These are phyloP conservation scores for Chytridium lagenaria DNA, from an alignment of 371 early-diverging fungal genomes.

Conservation along the genomic window DNA sequence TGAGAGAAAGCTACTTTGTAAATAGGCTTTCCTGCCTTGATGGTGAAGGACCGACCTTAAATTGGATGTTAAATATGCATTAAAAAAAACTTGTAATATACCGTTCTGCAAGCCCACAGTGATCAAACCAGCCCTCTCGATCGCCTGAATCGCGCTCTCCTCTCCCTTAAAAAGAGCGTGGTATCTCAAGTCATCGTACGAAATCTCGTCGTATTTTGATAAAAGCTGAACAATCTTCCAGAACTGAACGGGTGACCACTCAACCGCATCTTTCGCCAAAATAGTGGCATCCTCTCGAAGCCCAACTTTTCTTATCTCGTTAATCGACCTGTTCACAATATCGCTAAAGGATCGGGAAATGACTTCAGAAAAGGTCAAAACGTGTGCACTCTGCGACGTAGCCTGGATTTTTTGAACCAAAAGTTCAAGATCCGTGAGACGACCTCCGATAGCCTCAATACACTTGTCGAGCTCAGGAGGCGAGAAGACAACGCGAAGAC, in stretches of 20 bases:
- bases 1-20: conserved; percentile 77
- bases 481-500: conserved; percentile 54
- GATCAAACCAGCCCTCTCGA: conserved; percentile 89
- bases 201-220: conserved; percentile 57
- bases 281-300: conserved; percentile 72
- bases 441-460: conserved; percentile 83
- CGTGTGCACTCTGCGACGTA: conserved; percentile 56
- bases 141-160: conserved; percentile 74
- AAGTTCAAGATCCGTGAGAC: conserved; percentile 84
- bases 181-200: conserved; percentile 80
- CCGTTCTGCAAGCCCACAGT: conserved; percentile 74
- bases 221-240: conserved; percentile 75
- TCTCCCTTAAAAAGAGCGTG: conserved; percentile 80
- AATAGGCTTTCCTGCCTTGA: conserved; percentile 84
- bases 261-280: conserved; percentile 26
- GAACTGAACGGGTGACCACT: conserved; percentile 80
- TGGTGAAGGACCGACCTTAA: conserved; percentile 74
- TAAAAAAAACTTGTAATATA: conserved; percentile 20
- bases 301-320: conserved; percentile 86
- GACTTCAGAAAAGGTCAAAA: conserved; percentile 56
- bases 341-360: conserved; percentile 67
- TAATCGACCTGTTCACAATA: conserved; percentile 74
- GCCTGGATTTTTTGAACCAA: conserved; percentile 84
- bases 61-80: conserved; percentile 17
- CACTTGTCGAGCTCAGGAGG: conserved; percentile 60